Evolutionary conservation across 2,329 filamentous ascomycete genomes (phyloP).

Genomic region (Nigrospora oryzae): DNA sequence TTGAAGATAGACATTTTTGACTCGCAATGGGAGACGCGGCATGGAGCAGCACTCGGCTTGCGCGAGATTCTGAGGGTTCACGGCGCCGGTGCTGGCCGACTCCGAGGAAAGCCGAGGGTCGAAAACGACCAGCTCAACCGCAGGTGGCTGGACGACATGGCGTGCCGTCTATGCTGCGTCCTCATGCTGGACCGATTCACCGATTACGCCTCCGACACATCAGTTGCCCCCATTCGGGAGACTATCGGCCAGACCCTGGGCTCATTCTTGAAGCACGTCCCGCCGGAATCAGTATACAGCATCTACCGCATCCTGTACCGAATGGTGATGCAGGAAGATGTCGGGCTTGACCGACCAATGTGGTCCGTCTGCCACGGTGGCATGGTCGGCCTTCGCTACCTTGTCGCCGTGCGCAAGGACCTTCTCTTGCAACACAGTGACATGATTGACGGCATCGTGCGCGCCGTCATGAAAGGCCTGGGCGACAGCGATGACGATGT

Average conservation of each 20-base stretch:
- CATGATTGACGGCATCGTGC: slow-evolving; percentile 87
- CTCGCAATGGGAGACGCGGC: slow-evolving; percentile 86
- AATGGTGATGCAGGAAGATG: slow-evolving; percentile 85
- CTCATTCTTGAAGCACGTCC: slow-evolving; percentile 77
- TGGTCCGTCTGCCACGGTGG: slow-evolving; percentile 98
- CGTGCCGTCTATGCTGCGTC: slow-evolving; percentile 90
- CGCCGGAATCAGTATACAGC: slow-evolving; percentile 67
- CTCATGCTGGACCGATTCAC: slow-evolving; percentile 97
- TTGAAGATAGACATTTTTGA: slow-evolving; percentile 92
- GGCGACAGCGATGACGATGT: slow-evolving; percentile 92
- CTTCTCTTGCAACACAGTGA: slow-evolving; percentile 73
- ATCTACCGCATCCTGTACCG: slow-evolving; percentile 80
- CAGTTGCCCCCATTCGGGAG: slow-evolving; percentile 91
- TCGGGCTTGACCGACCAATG: slow-evolving; percentile 62
- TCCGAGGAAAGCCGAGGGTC: slow-evolving; percentile 56
- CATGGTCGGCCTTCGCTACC: slow-evolving; percentile 92
- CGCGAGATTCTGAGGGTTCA: slow-evolving; percentile 90
- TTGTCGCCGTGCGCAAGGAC: slow-evolving; percentile 92
- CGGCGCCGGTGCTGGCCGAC: slow-evolving; percentile 75
- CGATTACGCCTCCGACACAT: slow-evolving; percentile 95
- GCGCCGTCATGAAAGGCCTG: slow-evolving; percentile 89
- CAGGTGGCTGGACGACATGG: slow-evolving; percentile 85
- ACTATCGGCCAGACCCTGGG: slow-evolving; percentile 91
- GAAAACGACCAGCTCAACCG: slow-evolving; percentile 78
- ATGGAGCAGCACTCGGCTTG: slow-evolving; percentile 91